Conservation (phyloP, 2,329 filamentous ascomycete species). For the Colletotrichum musicola region DNA sequence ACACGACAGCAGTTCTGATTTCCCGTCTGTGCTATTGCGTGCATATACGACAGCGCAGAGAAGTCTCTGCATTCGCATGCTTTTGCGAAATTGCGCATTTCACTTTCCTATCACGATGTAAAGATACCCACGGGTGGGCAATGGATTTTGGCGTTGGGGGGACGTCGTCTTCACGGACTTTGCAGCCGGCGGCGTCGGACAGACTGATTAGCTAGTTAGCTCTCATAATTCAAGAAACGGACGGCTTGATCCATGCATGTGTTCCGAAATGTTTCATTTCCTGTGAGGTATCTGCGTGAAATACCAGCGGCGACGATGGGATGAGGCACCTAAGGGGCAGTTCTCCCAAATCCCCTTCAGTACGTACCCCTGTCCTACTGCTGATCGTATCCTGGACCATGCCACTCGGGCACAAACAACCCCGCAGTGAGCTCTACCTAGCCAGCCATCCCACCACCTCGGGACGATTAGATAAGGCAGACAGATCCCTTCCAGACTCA, state of each 20-base stretch:
- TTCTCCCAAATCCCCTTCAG: not conserved
- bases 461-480: constrained; percentile 38
- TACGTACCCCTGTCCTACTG: constrained; percentile 13
- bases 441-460: constrained; percentile 33
- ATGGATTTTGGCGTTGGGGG: constrained; percentile 29
- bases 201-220: constrained; percentile 1
- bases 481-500: constrained; percentile 20
- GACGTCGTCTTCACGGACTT: not conserved
- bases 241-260: not conserved
- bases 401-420: constrained; percentile 33
- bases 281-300: not conserved
- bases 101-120: constrained; percentile 12
- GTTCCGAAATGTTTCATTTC: not conserved
- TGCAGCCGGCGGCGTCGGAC: not conserved
- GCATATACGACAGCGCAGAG: not conserved
- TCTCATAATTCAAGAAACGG: constrained; percentile 3
- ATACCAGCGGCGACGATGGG: not conserved
- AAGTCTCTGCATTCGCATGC: not conserved
- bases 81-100: not conserved
- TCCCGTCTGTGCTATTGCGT: not conserved
- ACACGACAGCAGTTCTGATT: constrained; percentile 29
- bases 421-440: constrained; percentile 37
- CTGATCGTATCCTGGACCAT: constrained; percentile 21
- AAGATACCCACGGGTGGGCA: constrained; percentile 35
- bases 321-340: not conserved